phyloP scores from a whole-genome alignment of 106 monocot species.

The Posidonia australis region DNA sequence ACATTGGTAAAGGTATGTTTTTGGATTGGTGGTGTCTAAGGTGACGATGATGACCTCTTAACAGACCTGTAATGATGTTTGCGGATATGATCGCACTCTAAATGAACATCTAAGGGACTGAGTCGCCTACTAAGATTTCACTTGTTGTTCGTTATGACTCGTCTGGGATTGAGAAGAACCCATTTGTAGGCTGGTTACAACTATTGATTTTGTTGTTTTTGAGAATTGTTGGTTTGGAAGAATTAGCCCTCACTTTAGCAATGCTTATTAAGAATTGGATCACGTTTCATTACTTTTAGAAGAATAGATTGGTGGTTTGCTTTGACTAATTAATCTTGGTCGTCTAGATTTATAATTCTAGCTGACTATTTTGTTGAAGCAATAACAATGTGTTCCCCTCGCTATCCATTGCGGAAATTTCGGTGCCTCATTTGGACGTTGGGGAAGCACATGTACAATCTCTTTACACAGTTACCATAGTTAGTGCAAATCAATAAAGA shows the following conservation, averaged over 20 bases:
- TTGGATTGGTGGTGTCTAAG: no score
- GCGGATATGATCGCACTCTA: conserved; percentile 58
- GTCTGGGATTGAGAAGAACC: no score
- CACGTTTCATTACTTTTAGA: no score
- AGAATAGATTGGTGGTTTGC: no score
- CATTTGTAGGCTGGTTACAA: no score
- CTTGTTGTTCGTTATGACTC: no score
- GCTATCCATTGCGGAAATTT: conserved; percentile 36
- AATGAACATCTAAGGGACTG: conserved; percentile 82
- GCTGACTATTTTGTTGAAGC: conserved; percentile 18
- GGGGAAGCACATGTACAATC: conserved; percentile 29
- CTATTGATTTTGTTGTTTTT: no score
- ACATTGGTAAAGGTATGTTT: no score
- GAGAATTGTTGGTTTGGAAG: no score
- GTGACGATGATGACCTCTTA: neutral
- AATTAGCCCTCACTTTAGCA: no score
- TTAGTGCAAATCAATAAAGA: no score
- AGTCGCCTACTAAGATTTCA: conserved; percentile 34
- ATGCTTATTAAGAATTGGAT: no score
- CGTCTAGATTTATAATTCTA: neutral
- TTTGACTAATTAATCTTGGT: neutral
- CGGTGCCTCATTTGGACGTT: conserved; percentile 36
- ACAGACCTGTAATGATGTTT: conserved; percentile 64
- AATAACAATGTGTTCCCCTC: conserved; percentile 28
- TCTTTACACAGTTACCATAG: neutral